phyloP scores from a whole-genome alignment of 1,139 yeast species.

The Saccharomyces hybrid region DNA sequence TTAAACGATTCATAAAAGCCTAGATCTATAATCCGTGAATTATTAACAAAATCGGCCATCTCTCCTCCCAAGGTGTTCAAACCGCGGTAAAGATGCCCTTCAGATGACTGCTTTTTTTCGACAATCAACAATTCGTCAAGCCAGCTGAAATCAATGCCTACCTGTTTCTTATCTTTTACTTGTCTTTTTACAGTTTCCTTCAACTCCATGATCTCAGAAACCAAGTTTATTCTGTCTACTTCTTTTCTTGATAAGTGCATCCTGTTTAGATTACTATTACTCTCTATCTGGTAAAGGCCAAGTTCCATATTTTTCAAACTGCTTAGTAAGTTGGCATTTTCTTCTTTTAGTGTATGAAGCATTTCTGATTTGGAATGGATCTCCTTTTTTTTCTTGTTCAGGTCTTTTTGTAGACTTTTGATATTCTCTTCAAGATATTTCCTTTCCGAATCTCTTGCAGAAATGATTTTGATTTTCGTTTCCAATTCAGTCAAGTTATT shows the following conservation, averaged over 20 bases:
- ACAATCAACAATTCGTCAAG: neutral
- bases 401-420: neutral
- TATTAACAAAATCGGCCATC: neutral
- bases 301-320: slow-evolving; percentile 1
- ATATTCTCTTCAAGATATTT: neutral
- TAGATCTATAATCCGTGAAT: neutral
- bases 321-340: neutral
- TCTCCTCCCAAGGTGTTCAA: neutral
- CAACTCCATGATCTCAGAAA: slow-evolving; percentile 14
- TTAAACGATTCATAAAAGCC: neutral
- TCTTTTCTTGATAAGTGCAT: slow-evolving; percentile 6
- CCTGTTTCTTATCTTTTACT: neutral
- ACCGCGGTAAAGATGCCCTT: neutral
- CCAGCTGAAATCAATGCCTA: neutral
- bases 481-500: neutral
- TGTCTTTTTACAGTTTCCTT: neutral
- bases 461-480: neutral
- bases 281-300: slow-evolving; percentile 4
- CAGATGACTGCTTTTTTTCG: neutral
- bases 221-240: slow-evolving; percentile 9
- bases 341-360: neutral
- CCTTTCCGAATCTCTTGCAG: neutral
- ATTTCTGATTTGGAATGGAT: neutral
- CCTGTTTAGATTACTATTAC: slow-evolving; percentile 1
- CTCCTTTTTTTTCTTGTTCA: neutral